Base-by-base conservation (phyloP, 1,139 yeast genomes). In the Lipomyces yarrowii region DNA sequence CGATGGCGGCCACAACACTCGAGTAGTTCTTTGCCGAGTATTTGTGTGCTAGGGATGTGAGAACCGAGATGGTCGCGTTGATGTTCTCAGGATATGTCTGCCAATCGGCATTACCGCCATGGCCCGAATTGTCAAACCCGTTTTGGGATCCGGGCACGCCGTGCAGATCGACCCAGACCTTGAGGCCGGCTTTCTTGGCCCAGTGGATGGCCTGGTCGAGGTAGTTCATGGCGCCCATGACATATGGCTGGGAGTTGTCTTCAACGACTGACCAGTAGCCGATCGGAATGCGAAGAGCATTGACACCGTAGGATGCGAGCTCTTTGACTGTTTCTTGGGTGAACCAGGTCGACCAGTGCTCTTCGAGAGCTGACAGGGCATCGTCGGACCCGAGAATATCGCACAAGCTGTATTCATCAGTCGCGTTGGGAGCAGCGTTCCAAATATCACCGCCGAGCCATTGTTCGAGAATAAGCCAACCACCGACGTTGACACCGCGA, bases 101-200 rank as follows among this genome's bases (percentile, higher is more conserved):
- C 72, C 72, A 71, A 10, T 80, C 80, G 65, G 84, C 73, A 6
- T 75, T 69, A 74, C 90, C 97, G 73, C 97, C 84, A 69, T 86
- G 80, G 37, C 99, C 99, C 11, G 97, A 91, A 79, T 94, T 93
- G 78, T 94, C 99, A 76, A 92, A 94, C 26, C 98, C 98, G 58
- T 67, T 67, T 59, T 67, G 69, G 7, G 69, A 67, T 2, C 98
- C 98, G 59, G 98, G 96, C 32, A 91, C 96, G 67, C 98, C 98
- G 76, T 94, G 99, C 73, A 94, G 80, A 77, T 94, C 99, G 64
- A 94, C 83, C 98, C 97, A 91, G 26, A 86, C 96, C 76, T 89
- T 87, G 72, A 94, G 77, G 58, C 83, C 84, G 71, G 87, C 74
- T 23, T 81, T 79, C 64, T 85, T 78, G 61, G 90, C 86, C 98